phyloP scores from a whole-genome alignment of 495 filamentous ascomycete genomes.

The Thermothielavioides terrestris region DNA sequence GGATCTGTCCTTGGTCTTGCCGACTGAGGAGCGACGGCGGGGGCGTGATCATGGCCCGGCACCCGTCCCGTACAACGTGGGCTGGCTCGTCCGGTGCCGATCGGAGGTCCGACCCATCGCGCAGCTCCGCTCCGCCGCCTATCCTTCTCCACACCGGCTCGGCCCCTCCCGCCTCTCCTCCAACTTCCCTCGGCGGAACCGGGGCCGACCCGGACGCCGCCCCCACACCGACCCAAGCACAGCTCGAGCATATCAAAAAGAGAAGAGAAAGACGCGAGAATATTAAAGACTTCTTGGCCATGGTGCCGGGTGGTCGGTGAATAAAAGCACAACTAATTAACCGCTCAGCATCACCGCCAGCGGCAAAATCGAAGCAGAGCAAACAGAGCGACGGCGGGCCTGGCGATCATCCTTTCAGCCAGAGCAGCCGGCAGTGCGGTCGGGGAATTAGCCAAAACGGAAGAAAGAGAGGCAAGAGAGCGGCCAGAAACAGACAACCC shows the following conservation, averaged over 20 bases:
- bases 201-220: neutral
- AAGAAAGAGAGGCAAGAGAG: slow-evolving; percentile 10
- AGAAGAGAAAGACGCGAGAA: slow-evolving; percentile 10
- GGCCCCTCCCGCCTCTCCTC: neutral
- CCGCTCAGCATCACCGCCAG: slow-evolving; percentile 16
- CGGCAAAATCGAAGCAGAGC: slow-evolving; percentile 20
- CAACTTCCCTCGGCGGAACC: neutral
- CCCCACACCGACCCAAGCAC: slow-evolving; percentile 12
- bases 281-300: slow-evolving; percentile 9
- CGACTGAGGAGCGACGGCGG: slow-evolving; percentile 15
- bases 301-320: slow-evolving; percentile 2
- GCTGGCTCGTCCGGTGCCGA: slow-evolving; percentile 5
- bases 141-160: slow-evolving; percentile 1
- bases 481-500: slow-evolving; percentile 5
- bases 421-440: slow-evolving; percentile 4
- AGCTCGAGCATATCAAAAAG: slow-evolving; percentile 18
- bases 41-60: slow-evolving; percentile 14
- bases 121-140: neutral
- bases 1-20: slow-evolving; percentile 35
- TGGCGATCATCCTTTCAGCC: slow-evolving; percentile 28
- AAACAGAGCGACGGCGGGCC: slow-evolving; percentile 9
- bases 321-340: slow-evolving; percentile 2
- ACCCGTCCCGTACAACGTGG: slow-evolving; percentile 5
- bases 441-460: slow-evolving; percentile 19
- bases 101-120: neutral